These are phyloP conservation scores for Schwanniomyces sp. DNA, from an alignment of 805 yeast species.

Conservation along the genomic window DNA sequence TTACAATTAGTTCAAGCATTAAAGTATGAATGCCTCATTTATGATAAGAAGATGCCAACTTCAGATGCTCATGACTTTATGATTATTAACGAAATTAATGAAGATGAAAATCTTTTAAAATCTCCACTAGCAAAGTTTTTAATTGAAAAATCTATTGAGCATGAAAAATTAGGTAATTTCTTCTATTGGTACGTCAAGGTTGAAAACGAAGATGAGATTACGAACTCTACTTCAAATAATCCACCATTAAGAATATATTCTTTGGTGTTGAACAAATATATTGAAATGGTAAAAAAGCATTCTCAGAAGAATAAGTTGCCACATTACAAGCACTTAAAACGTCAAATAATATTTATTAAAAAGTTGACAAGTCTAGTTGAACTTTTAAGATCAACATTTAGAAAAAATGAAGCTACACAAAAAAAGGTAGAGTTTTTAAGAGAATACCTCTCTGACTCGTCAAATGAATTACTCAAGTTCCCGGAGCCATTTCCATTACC, in stretches of 20 bases:
- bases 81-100: constrained; percentile 15
- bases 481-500: constrained; percentile 71
- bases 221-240: constrained; percentile 8
- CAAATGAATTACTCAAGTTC: constrained; percentile 39
- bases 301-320: constrained; percentile 27
- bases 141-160: constrained; percentile 66
- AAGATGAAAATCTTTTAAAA: constrained; percentile 20
- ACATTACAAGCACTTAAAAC: constrained; percentile 40
- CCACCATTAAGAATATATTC: constrained; percentile 28
- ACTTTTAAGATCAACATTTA: constrained; percentile 51
- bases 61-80: constrained; percentile 11
- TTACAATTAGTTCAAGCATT: constrained; percentile 91
- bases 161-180: constrained; percentile 70
- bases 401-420: constrained; percentile 71
- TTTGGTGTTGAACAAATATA: constrained; percentile 39
- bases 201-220: constrained; percentile 67
- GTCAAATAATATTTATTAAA: constrained; percentile 70
- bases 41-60: constrained; percentile 12
- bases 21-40: constrained; percentile 61
- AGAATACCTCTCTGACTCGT: constrained; percentile 50
- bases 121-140: constrained; percentile 77
- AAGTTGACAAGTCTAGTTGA: constrained; percentile 65
- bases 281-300: constrained; percentile 32
- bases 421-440: constrained; percentile 71
- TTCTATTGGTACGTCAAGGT: constrained; percentile 92